Percentiles rank a stretch among this genome's conserved stretches.
These are phyloP conservation scores for Chalara sp. DNA, from an alignment of 2,329 filamentous ascomycete genomes.

Conservation along the genomic window DNA sequence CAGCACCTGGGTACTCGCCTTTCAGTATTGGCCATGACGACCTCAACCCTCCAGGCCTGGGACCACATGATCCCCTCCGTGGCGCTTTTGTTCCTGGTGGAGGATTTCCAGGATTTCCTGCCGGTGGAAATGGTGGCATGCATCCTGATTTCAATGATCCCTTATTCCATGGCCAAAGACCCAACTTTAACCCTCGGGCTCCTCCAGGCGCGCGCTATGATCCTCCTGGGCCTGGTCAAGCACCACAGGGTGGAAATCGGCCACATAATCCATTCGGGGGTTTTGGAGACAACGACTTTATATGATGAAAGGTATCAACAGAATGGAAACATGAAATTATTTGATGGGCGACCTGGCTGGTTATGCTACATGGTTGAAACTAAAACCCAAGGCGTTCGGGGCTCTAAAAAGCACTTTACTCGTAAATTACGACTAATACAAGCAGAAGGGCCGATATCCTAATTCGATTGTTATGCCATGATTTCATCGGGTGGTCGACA, in stretches of 20 bases:
- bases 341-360: too few species aligned
- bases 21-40: slow-evolving; percentile 78
- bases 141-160: slow-evolving; percentile 93
- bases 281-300: slow-evolving; percentile 49
- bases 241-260: slow-evolving; percentile 38
- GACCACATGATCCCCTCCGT: slow-evolving; percentile 75
- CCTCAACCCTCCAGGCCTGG: slow-evolving; percentile 78
- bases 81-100: slow-evolving; percentile 52
- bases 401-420: too few species aligned
- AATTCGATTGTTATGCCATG: too few species aligned
- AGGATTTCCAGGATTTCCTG: slow-evolving; percentile 40
- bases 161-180: slow-evolving; percentile 59
- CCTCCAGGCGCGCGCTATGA: slow-evolving; percentile 92
- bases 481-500: too few species aligned
- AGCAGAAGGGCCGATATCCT: too few species aligned
- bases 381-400: too few species aligned
- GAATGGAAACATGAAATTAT: too few species aligned
- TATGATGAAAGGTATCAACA: slow-evolving; percentile 18
- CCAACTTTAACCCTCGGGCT: slow-evolving; percentile 46
- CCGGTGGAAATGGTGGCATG: slow-evolving; percentile 72
- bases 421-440: too few species aligned
- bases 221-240: slow-evolving; percentile 67
- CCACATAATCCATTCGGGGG: slow-evolving; percentile 54
- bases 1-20: slow-evolving; percentile 39
- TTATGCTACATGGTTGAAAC: too few species aligned